Evolutionary conservation across 2,329 filamentous ascomycete genomes (phyloP).

Genomic region (Trichoderma harzianum): DNA sequence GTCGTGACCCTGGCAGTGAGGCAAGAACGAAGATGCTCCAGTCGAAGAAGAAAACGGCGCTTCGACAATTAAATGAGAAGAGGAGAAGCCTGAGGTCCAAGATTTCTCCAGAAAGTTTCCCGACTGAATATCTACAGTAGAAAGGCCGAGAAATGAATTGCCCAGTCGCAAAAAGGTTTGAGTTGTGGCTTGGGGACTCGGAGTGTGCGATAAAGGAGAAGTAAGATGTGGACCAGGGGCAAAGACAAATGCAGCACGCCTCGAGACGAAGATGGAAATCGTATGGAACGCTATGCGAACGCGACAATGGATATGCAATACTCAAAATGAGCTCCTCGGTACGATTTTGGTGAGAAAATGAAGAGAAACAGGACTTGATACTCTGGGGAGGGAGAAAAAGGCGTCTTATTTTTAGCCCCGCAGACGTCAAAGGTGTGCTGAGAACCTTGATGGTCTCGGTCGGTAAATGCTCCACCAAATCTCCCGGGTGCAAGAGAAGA

Average conservation of each 20-base stretch:
- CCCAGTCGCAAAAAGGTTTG: not conserved
- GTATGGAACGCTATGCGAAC: not conserved
- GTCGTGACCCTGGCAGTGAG: not conserved
- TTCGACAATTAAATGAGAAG: not conserved
- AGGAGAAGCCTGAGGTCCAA: not conserved
- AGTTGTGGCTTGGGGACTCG: not conserved
- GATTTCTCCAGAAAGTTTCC: not conserved
- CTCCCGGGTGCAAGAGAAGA: not conserved
- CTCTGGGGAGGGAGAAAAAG: not conserved
- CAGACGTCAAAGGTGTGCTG: slow-evolving; percentile 13
- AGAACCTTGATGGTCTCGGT: slow-evolving; percentile 15
- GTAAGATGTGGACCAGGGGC: not conserved
- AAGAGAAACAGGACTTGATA: not conserved
- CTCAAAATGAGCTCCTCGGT: not conserved
- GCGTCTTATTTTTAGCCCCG: slow-evolving; percentile 10
- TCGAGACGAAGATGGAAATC: not conserved
- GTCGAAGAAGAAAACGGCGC: not conserved
- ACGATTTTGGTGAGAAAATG: not conserved
- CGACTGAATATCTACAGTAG: not conserved
- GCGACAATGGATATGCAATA: not conserved
- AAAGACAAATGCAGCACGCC: not conserved
- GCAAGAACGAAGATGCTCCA: not conserved
- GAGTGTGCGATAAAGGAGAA: not conserved
- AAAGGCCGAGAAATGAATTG: not conserved
- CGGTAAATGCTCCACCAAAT: slow-evolving; percentile 1